phyloP scores from a whole-genome alignment of 164 flowering plant species.

The Berberis thunbergii region DNA sequence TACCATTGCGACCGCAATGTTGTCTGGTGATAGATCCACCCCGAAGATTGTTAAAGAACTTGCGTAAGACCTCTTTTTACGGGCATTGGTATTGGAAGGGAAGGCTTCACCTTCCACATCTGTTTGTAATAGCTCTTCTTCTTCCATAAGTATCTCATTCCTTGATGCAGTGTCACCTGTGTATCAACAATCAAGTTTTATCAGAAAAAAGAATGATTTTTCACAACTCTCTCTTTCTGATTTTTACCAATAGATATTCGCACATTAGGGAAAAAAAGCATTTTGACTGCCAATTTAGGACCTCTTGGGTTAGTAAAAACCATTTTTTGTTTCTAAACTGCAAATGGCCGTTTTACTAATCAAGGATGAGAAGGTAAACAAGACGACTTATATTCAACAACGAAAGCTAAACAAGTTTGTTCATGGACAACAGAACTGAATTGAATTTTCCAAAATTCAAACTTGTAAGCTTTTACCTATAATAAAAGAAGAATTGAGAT shows the following conservation, averaged over 20 bases:
- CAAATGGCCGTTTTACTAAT: no score
- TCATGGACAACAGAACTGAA: no score
- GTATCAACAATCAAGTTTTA: constrained; percentile 4
- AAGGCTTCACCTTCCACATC: constrained; percentile 26
- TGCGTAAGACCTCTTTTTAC: constrained; percentile 8
- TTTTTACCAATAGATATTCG: neutral
- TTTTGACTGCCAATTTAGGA: no score
- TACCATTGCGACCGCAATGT: constrained; percentile 94
- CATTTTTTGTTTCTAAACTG: no score
- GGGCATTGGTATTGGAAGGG: constrained; percentile 13
- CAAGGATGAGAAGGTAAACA: no score
- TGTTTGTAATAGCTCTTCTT: constrained; percentile 27
- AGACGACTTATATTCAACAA: no score
- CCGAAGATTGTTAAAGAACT: constrained; percentile 48
- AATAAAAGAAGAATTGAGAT: no score
- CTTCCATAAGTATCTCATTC: constrained; percentile 15
- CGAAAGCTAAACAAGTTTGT: no score
- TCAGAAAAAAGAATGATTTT: neutral
- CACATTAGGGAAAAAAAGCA: neutral
- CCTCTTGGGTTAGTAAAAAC: no score
- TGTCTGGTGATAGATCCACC: constrained; percentile 90
- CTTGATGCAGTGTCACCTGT: constrained; percentile 30
- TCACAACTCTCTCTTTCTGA: neutral
- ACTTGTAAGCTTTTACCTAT: no score
- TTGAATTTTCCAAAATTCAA: no score